Conservation (phyloP, 345 rosid genomes). For the Salix arbutifolia region DNA sequence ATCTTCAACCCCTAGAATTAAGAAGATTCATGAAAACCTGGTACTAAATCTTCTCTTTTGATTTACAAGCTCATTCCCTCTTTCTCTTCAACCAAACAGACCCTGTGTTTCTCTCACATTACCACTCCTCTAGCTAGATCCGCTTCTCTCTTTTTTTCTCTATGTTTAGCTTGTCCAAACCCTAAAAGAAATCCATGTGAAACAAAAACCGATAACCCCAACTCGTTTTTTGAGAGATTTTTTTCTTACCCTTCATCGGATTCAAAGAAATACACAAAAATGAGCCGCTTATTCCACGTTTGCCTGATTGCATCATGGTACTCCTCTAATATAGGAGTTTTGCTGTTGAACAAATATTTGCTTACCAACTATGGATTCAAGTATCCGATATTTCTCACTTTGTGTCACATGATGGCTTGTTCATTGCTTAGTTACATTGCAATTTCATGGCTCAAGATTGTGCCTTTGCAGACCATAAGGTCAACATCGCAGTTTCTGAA, state of each 20-base stretch:
- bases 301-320: slow-evolving; percentile 26
- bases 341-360: slow-evolving; percentile 34
- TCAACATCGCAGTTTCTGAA: slow-evolving; percentile 33
- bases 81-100: neutral
- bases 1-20: neutral
- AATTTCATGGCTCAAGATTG: slow-evolving; percentile 30
- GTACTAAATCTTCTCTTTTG: neutral
- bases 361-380: slow-evolving; percentile 37
- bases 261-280: neutral
- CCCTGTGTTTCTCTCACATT: neutral
- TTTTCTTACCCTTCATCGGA: neutral
- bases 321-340: slow-evolving; percentile 33
- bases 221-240: neutral
- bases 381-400: slow-evolving; percentile 36
- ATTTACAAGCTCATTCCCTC: neutral
- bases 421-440: slow-evolving; percentile 30
- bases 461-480: slow-evolving; percentile 28
- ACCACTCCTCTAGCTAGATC: slow-evolving; percentile 7
- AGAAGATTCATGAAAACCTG: neutral
- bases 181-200: neutral
- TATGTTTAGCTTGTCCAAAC: neutral
- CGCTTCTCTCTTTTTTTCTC: neutral
- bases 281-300: slow-evolving; percentile 15
- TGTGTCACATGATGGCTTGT: slow-evolving; percentile 39
- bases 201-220: neutral